A percentile compares a stretch with the other conserved stretches of the same genome.
phyloP scores from a whole-genome alignment of 2,329 filamentous ascomycete genomes.

The Penicillium sp. region DNA sequence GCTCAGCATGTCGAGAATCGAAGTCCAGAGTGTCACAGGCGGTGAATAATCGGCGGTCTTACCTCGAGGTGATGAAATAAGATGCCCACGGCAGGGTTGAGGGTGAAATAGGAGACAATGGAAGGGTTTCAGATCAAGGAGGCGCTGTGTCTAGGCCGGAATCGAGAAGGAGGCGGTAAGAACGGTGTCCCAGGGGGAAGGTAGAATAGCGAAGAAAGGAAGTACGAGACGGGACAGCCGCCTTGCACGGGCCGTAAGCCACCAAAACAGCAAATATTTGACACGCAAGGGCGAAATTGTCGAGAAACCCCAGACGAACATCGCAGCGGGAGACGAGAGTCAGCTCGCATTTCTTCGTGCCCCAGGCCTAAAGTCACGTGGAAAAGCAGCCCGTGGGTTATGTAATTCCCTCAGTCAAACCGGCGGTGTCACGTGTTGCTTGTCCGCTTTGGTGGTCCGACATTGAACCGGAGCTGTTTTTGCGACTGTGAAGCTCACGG shows the following conservation, averaged over 20 bases:
- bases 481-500: slow-evolving; percentile 15
- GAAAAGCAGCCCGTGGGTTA: slow-evolving; percentile 19
- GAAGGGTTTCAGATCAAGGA: slow-evolving; percentile 34
- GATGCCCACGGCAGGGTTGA: slow-evolving; percentile 20
- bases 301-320: slow-evolving; percentile 31
- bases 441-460: slow-evolving; percentile 12
- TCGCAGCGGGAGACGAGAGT: slow-evolving; percentile 29
- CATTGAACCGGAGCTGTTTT: slow-evolving; percentile 13
- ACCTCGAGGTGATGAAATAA: slow-evolving; percentile 23
- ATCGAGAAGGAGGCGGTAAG: slow-evolving; percentile 34
- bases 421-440: slow-evolving; percentile 23
- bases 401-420: slow-evolving; percentile 14
- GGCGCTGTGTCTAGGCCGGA: slow-evolving; percentile 36
- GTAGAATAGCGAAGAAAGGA: slow-evolving; percentile 22
- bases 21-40: not conserved
- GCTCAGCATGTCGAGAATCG: not conserved
- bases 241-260: slow-evolving; percentile 37
- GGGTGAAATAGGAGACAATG: slow-evolving; percentile 24
- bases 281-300: slow-evolving; percentile 27
- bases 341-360: slow-evolving; percentile 28
- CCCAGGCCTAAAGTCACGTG: slow-evolving; percentile 28
- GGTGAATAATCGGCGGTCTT: slow-evolving; percentile 14
- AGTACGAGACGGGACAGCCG: slow-evolving; percentile 36
- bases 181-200: slow-evolving; percentile 31
- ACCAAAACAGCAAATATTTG: slow-evolving; percentile 30